These are phyloP conservation scores for Graphilbum ipis-grandicollis DNA, from an alignment of 2,329 filamentous ascomycete genomes.

Conservation along the genomic window DNA sequence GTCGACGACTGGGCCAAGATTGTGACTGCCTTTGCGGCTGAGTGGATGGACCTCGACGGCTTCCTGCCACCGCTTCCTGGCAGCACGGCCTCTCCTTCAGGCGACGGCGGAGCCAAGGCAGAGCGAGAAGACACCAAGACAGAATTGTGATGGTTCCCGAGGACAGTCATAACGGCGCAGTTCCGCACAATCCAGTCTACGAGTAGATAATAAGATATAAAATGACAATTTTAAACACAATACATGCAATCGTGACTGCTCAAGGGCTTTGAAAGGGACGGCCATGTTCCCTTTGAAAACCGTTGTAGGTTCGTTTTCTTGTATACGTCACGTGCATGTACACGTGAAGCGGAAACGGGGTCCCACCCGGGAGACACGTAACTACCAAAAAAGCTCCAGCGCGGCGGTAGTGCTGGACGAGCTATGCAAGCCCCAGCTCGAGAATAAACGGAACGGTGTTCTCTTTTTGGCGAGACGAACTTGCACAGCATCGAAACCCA, in stretches of 20 bases:
- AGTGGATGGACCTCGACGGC: conserved; percentile 68
- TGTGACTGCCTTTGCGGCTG: conserved; percentile 65
- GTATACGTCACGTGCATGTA: too few relatives aligned
- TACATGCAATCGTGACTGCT: too few relatives aligned
- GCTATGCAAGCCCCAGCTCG: not conserved
- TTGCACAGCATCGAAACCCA: too few relatives aligned
- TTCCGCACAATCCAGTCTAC: too few relatives aligned
- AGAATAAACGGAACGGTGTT: conserved; percentile 6
- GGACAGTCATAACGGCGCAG: too few relatives aligned
- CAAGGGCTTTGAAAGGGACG: too few relatives aligned
- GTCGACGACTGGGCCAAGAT: conserved; percentile 80
- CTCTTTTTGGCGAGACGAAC: conserved; percentile 5
- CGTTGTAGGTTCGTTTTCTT: too few relatives aligned
- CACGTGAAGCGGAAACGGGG: too few relatives aligned
- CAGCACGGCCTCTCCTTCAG: not conserved
- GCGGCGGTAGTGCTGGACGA: not conserved
- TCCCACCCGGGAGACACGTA: conserved; percentile 8
- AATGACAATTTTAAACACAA: too few relatives aligned
- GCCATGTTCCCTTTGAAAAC: too few relatives aligned
- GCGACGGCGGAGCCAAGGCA: not conserved
- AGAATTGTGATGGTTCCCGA: conserved; percentile 9
- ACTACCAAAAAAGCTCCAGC: conserved; percentile 3
- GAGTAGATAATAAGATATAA: too few relatives aligned
- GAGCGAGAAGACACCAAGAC: conserved; percentile 6
- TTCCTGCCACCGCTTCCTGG: conserved; percentile 3